Percentiles rank a stretch among this genome's conserved stretches.
phyloP scores from a whole-genome alignment of 345 rosid species.

The Hibiscus syriacus region DNA sequence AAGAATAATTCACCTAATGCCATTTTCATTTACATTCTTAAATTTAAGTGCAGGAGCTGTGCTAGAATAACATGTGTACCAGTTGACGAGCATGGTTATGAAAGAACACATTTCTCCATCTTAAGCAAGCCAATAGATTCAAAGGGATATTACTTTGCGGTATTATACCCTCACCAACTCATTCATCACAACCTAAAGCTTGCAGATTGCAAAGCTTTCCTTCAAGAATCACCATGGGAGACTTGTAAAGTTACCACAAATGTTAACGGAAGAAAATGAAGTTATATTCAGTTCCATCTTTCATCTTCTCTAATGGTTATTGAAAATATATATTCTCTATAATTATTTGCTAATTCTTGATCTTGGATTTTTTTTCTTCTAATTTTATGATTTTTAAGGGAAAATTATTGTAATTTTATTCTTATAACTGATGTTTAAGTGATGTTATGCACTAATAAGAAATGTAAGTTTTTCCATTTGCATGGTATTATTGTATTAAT shows the following conservation, averaged over 20 bases:
- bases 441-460: not conserved
- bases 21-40: too few species aligned
- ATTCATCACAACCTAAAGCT: constrained; percentile 12
- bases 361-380: not conserved
- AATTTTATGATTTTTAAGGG: not conserved
- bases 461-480: not conserved
- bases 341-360: not conserved
- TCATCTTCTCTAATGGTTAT: not conserved
- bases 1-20: too few species aligned
- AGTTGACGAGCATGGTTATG: constrained; percentile 24
- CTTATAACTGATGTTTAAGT: too few species aligned
- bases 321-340: not conserved
- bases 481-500: too few species aligned
- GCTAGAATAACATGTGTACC: constrained; percentile 33
- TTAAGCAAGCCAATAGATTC: constrained; percentile 22
- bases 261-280: too few species aligned
- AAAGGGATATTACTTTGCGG: constrained; percentile 32
- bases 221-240: too few species aligned
- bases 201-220: constrained; percentile 34
- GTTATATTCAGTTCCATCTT: not conserved
- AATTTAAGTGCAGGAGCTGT: too few species aligned
- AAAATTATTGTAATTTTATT: not conserved
- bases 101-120: constrained; percentile 23
- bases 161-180: constrained; percentile 18
- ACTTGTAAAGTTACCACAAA: too few species aligned